Percentiles rank a stretch among this genome's conserved stretches.
Conservation (phyloP, 2,329 filamentous ascomycete genomes). For the Arthrinium phaeospermum region DNA sequence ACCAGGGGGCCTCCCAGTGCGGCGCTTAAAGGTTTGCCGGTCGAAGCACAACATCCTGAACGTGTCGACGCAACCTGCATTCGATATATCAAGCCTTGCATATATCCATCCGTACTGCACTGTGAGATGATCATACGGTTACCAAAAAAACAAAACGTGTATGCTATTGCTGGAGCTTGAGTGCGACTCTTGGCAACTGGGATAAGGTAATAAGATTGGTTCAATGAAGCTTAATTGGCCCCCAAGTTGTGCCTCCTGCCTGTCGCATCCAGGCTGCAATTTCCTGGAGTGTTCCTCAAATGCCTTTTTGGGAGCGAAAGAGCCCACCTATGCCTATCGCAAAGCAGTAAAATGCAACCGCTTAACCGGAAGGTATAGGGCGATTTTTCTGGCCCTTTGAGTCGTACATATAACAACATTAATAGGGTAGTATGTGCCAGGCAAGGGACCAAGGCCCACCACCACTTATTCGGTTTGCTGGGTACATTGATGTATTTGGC, state of each 20-base stretch:
- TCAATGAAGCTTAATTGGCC: not conserved
- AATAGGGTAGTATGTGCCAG: not conserved
- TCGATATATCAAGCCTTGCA: not conserved
- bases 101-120: not conserved
- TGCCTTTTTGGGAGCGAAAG: not conserved
- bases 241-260: not conserved
- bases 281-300: not conserved
- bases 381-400: not conserved
- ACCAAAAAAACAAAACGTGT: not conserved
- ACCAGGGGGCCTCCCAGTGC: not conserved
- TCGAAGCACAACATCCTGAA: not conserved
- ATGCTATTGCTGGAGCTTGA: conserved; percentile 3
- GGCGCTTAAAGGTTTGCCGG: not conserved
- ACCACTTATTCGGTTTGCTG: not conserved
- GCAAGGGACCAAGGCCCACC: not conserved
- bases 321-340: not conserved
- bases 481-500: not conserved
- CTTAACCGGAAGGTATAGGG: not conserved
- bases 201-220: not conserved
- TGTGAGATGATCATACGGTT: not conserved
- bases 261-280: not conserved
- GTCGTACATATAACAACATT: not conserved
- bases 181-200: not conserved
- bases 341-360: not conserved
- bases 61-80: not conserved